Base-by-base conservation (phyloP, 1,284 basidiomycete genomes). In the Cutaneotrichosporon sp. region DNA sequence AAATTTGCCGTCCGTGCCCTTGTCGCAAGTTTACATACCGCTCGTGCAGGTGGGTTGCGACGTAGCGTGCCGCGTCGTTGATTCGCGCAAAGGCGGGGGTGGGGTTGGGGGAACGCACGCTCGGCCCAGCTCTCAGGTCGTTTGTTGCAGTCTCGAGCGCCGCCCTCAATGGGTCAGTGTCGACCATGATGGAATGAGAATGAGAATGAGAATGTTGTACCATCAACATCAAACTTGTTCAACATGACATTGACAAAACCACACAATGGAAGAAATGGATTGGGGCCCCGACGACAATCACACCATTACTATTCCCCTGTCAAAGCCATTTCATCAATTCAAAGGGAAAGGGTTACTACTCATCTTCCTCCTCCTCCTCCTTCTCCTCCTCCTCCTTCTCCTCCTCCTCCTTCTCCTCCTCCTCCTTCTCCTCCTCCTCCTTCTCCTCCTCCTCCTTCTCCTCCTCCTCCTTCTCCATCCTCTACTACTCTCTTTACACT, bases 1-100 rank as follows among this genome's bases (percentile, higher is more conserved):
- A 13, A 40, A 21, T 47, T 6, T 13, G 1, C 26, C 38, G 38
- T 16, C 40, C 31, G 26, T 32, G 58, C 30, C 58, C 34, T 36
- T 52, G 26, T 22, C 36, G 50, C 50, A 14, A 7, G 21, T 3
- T n/a, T 31, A 70, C 76, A 36, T 31, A 74, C 76, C 76, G 61
- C 22, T 73, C 64, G 16, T 59, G 57, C 26, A 78, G 63, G 62
- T 76, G 55, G 50, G 47, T 66, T 30, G 72, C 76, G n/a, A 74
- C 30, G 62, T 71, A 69, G 50, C 69, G 57, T 0, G 76, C 75
- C 1, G 63, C 56, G 18, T 63, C 58, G 11, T 68, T 66, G 11
- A 68, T 49, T 1, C 50, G 57, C n/a, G 10, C 21, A 10, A 65
- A n/a, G 32, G 68, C 67, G 0, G 55, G n/a, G n/a, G n/a, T n/a